phyloP scores from a whole-genome alignment of 2,329 filamentous ascomycete species.

The Colletotrichum aenigma region DNA sequence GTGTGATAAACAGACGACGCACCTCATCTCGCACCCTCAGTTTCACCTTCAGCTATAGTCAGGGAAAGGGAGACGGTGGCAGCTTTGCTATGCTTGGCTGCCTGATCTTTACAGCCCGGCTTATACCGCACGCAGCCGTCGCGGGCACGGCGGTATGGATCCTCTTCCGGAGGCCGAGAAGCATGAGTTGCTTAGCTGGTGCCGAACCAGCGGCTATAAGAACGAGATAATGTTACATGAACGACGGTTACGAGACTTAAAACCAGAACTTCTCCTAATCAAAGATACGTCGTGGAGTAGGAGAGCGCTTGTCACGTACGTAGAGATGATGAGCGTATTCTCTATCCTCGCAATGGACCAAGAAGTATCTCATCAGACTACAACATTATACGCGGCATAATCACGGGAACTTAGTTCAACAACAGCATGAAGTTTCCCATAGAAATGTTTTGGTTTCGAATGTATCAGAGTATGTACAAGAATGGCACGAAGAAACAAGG shows the following conservation, averaged over 20 bases:
- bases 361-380: too few species aligned
- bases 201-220: too few species aligned
- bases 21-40: neutral
- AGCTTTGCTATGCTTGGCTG: neutral
- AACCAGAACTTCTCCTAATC: too few species aligned
- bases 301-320: too few species aligned
- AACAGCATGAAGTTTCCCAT: neutral
- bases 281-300: too few species aligned
- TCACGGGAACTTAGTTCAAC: neutral
- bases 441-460: neutral
- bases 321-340: too few species aligned
- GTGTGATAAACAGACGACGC: neutral
- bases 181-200: too few species aligned
- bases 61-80: neutral
- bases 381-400: neutral
- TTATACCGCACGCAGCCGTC: neutral
- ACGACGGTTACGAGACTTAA: too few species aligned
- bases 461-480: conserved; percentile 15
- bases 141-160: neutral
- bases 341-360: too few species aligned
- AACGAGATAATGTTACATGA: too few species aligned
- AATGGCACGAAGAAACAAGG: neutral
- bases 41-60: neutral
- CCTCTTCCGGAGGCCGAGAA: too few species aligned
- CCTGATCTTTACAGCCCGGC: neutral